Conservation (phyloP, 2,329 filamentous ascomycete species). For the Phialophora verrucosa region DNA sequence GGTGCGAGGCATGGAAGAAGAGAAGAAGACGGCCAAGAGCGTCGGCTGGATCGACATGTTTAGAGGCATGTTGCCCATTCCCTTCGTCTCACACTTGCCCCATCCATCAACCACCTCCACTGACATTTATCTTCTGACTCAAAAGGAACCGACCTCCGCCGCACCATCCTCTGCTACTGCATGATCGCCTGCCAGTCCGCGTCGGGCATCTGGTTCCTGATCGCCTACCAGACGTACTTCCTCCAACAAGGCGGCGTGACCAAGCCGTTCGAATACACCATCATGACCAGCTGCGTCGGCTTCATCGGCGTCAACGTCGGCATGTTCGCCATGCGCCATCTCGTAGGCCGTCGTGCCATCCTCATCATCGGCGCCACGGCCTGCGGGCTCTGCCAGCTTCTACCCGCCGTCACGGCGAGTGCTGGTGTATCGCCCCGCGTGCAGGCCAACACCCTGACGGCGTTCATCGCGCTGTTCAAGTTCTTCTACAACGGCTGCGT, state of each 20-base stretch:
- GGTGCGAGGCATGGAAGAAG: conserved; percentile 31
- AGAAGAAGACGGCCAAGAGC: conserved; percentile 30
- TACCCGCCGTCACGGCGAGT: conserved; percentile 50
- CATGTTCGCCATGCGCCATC: conserved; percentile 56
- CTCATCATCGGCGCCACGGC: conserved; percentile 55
- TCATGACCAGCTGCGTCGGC: conserved; percentile 59
- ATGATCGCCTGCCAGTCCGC: conserved; percentile 55
- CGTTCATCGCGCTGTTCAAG: conserved; percentile 46
- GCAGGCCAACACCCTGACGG: conserved; percentile 42
- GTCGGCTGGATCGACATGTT: conserved; percentile 34
- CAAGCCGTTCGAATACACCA: conserved; percentile 56
- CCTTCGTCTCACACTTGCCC: background rate
- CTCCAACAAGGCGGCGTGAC: conserved; percentile 46
- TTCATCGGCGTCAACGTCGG: conserved; percentile 58
- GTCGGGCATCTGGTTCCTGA: conserved; percentile 58
- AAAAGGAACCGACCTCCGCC: conserved; percentile 53
- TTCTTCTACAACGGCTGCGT: conserved; percentile 47
- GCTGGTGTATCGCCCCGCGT: conserved; percentile 31
- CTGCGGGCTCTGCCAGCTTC: conserved; percentile 55
- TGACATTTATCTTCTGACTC: conserved; percentile 29
- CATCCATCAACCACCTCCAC: background rate
- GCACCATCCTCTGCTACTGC: conserved; percentile 58
- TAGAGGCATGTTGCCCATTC: conserved; percentile 16
- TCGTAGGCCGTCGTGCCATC: conserved; percentile 55
- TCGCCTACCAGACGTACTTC: conserved; percentile 58